Conservation (phyloP, 805 yeast genomes). For the Wickerhamomyces alni region DNA sequence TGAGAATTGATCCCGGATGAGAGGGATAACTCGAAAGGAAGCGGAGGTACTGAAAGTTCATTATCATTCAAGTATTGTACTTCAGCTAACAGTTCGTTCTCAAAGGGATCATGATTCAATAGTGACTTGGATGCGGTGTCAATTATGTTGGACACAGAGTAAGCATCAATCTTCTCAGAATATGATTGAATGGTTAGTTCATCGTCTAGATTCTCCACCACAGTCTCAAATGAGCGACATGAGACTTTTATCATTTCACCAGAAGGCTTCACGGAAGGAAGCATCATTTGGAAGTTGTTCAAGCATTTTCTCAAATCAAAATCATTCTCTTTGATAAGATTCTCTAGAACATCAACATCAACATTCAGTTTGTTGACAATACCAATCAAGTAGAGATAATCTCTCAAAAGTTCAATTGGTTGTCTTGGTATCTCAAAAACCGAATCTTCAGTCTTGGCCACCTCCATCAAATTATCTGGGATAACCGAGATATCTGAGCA, state of each 20-base stretch:
- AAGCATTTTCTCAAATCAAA: constrained; percentile 44
- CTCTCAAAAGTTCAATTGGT: constrained; percentile 14
- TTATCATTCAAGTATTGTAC: constrained; percentile 29
- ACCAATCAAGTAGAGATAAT: constrained; percentile 38
- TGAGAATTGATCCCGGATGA: constrained; percentile 14
- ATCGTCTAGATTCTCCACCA: neutral
- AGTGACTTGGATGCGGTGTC: constrained; percentile 7
- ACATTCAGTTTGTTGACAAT: constrained; percentile 30
- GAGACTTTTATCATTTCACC: neutral
- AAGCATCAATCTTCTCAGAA: constrained; percentile 3
- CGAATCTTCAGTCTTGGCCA: constrained; percentile 38
- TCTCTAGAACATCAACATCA: constrained; percentile 23
- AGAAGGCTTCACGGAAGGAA: constrained; percentile 8
- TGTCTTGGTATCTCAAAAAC: constrained; percentile 26
- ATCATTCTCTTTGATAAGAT: constrained; percentile 21
- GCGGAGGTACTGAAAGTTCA: constrained; percentile 22
- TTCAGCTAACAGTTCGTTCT: constrained; percentile 31
- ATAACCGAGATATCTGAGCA: constrained; percentile 44
- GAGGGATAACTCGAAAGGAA: constrained; percentile 35
- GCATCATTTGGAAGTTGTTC: constrained; percentile 38
- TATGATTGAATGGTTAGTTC: neutral
- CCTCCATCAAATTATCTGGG: constrained; percentile 42
- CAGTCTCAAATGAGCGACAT: too few relatives aligned
- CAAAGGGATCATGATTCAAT: constrained; percentile 8
- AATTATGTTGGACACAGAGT: constrained; percentile 12